phyloP scores from a whole-genome alignment of 805 yeast species.

The Ogataea nitratoaversa region DNA sequence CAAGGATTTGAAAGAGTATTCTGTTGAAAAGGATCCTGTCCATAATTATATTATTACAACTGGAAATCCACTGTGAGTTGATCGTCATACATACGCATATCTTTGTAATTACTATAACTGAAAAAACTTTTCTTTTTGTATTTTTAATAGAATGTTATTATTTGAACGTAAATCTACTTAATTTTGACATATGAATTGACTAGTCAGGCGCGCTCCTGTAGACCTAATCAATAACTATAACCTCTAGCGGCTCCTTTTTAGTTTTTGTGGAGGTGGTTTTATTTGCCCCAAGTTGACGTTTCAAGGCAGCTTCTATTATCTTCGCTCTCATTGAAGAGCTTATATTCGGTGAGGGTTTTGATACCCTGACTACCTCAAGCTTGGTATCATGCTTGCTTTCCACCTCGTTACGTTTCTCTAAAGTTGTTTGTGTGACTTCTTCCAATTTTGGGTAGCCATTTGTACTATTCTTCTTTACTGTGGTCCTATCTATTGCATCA shows the following conservation, averaged over 20 bases:
- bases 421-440: no score
- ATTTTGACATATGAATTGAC: no score
- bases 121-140: no score
- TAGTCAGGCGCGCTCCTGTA: no score
- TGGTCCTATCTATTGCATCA: no score
- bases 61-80: constrained; percentile 30
- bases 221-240: background rate
- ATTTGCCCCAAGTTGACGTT: background rate
- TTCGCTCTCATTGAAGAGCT: background rate
- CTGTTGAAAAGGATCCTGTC: constrained; percentile 55
- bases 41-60: constrained; percentile 39
- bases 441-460: background rate
- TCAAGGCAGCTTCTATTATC: background rate
- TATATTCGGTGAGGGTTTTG: background rate
- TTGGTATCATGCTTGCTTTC: background rate
- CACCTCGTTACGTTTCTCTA: no score
- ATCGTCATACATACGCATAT: no score
- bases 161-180: no score
- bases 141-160: no score
- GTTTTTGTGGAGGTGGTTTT: background rate
- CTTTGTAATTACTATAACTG: no score
- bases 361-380: background rate
- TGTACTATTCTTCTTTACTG: no score
- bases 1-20: constrained; percentile 41
- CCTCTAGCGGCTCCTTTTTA: background rate